Conservation (phyloP, 768 basidiomycete species). For the Lactarius evosmus region DNA sequence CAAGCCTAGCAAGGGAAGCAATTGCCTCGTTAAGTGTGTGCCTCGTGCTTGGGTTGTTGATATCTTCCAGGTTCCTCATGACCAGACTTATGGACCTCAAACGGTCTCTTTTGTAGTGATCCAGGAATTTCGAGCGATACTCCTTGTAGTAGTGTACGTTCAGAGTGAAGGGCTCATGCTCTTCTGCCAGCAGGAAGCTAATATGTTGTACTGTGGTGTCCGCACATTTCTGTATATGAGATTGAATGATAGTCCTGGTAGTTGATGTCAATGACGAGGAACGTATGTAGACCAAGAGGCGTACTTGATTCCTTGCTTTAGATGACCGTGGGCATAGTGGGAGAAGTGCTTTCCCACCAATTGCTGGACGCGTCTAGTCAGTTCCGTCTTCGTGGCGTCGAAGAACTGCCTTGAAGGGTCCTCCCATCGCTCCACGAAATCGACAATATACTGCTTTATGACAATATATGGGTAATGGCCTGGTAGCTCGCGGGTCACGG, state of each 20-base stretch:
- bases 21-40: constrained; percentile 32
- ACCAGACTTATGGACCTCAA: constrained; percentile 6
- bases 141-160: constrained; percentile 30
- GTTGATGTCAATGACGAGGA: not conserved
- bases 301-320: constrained; percentile 27
- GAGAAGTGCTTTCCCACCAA: constrained; percentile 29
- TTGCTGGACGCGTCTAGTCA: constrained; percentile 21
- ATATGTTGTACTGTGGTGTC: constrained; percentile 11
- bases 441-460: constrained; percentile 28
- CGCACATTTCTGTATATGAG: constrained; percentile 13
- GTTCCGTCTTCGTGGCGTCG: constrained; percentile 22
- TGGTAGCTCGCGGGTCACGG: constrained; percentile 65
- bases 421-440: constrained; percentile 26
- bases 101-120: constrained; percentile 43
- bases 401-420: constrained; percentile 28
- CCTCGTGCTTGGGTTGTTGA: not conserved
- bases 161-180: constrained; percentile 29
- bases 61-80: not conserved
- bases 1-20: constrained; percentile 39
- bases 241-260: constrained; percentile 15
- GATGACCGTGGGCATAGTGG: constrained; percentile 26
- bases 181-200: constrained; percentile 15
- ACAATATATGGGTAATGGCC: constrained; percentile 54
- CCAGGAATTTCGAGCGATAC: constrained; percentile 47
- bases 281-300: not conserved